Base-by-base conservation (phyloP, 2,329 filamentous ascomycete species). In the Elsinoe fawcettii region DNA sequence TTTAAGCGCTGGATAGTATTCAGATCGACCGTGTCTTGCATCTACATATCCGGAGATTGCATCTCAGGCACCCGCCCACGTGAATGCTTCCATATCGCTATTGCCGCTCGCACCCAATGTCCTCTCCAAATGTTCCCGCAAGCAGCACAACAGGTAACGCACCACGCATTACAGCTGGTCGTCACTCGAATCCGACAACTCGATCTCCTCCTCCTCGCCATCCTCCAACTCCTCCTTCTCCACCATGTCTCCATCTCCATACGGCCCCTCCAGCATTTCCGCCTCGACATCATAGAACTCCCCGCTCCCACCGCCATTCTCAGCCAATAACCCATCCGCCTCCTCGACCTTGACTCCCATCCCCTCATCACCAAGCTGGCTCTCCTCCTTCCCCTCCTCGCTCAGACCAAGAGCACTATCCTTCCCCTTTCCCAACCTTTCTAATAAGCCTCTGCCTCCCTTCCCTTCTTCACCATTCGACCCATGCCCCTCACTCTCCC, bases 221-320 rank as follows among this genome's bases (percentile, higher is more conserved):
- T 34, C 49, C 16, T 53, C 49, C 14, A 23, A 18, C 49, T 53
- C 49, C 32, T 53, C 49, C 32, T 37, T 37, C 30, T 53, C 49
- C 2, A 53, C 20, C 49, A 53, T 36, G 8, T 53, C 49, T 14
- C 49, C 49, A 12, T 53, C 49, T 2, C 49, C 49, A 23, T 44
- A 44, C 16, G 18, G 18, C 11, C 41, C 41, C 30, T 53, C 49
- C 49, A 37, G 11, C 49, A 53, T 53, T 30, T 53, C 27, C 27
- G 18, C 16, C 49, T 53, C 49, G 5, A 53, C 49, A 37, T 53
- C 49, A 22, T 32, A 53, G 32, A 32, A 53, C 11, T 53, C 49
- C 7, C 49, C 49, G 30, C 32, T 22, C 49, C 49, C 49, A 14
- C 18, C 32, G 6, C 49, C 49, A 37, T 53, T 53, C 49, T 53